Percentiles rank a stretch among this genome's conserved stretches.
phyloP scores from a whole-genome alignment of 257 asterid genomes.

The Solanum habrochaites region DNA sequence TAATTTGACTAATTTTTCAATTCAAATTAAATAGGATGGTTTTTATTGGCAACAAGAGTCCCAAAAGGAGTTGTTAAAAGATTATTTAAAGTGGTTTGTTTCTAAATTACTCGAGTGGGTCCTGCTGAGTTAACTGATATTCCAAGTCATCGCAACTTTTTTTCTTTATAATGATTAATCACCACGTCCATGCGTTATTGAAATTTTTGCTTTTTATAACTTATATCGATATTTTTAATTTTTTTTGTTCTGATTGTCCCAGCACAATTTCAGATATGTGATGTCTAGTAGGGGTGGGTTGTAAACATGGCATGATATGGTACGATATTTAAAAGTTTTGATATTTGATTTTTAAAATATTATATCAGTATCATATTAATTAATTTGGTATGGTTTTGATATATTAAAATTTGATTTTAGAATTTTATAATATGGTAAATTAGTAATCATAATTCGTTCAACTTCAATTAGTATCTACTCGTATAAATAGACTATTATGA shows the following conservation, averaged over 20 bases:
- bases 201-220: not conserved
- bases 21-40: not conserved
- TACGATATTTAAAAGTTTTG: no score
- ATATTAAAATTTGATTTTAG: no score
- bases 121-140: not conserved
- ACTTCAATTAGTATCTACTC: no score
- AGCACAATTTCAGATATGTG: not conserved
- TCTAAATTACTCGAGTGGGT: not conserved
- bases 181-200: not conserved
- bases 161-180: not conserved
- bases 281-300: not conserved
- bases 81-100: not conserved
- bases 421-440: no score
- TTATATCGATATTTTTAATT: not conserved
- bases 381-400: no score
- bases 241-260: not conserved
- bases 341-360: no score
- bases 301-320: no score
- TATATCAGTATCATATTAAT: no score
- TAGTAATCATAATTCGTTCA: no score
- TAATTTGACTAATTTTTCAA: not conserved
- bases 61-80: not conserved
- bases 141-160: not conserved
- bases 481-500: no score
- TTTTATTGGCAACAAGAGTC: not conserved